Conservation (phyloP, 345 rosid species). For the Anastatica hierochuntica region DNA sequence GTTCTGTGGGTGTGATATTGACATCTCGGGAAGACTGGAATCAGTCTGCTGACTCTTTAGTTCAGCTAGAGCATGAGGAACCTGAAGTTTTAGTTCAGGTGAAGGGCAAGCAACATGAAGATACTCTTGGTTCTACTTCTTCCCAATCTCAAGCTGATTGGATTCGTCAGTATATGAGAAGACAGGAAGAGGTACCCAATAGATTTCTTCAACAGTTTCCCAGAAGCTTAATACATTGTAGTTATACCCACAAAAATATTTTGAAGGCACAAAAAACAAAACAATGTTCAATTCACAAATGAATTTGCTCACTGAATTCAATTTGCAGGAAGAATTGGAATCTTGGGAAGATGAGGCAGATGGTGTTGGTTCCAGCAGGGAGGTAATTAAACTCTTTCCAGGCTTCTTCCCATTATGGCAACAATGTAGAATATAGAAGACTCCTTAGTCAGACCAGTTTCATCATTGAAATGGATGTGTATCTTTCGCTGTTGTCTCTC, state of each 20-base stretch:
- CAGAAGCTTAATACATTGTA: not conserved
- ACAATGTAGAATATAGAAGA: not conserved
- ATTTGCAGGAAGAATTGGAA: constrained; percentile 48
- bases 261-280: not conserved
- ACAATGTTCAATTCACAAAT: not conserved
- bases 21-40: constrained; percentile 46
- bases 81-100: constrained; percentile 38
- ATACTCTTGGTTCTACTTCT: constrained; percentile 36
- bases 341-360: constrained; percentile 60
- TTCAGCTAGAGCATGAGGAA: constrained; percentile 25
- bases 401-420: not conserved
- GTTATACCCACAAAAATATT: not conserved
- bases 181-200: constrained; percentile 65
- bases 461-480: not conserved
- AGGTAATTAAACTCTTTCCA: constrained; percentile 33
- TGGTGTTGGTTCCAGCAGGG: constrained; percentile 27
- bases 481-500: not conserved
- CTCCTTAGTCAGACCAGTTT: not conserved
- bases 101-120: constrained; percentile 38
- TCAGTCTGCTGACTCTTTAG: constrained; percentile 32
- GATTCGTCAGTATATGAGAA: constrained; percentile 77
- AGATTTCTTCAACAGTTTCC: not conserved
- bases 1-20: constrained; percentile 68
- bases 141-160: constrained; percentile 80
- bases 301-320: not conserved